Conservation (phyloP, 2,329 filamentous ascomycete species). For the Cryphonectria carpinicola region DNA sequence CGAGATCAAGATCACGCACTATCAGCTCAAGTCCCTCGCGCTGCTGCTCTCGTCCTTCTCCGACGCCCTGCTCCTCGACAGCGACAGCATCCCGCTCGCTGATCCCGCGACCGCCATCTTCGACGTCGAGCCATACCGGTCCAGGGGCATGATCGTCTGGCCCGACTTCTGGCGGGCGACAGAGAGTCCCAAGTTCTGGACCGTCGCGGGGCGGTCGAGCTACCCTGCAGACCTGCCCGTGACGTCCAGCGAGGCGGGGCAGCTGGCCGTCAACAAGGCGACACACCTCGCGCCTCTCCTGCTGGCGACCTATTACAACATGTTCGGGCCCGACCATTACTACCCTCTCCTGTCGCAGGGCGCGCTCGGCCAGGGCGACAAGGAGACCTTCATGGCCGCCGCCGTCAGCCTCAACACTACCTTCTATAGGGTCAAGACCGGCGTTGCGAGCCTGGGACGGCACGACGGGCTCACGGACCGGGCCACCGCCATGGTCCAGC, state of each 20-base stretch:
- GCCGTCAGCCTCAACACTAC: constrained; percentile 45
- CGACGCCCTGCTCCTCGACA: constrained; percentile 62
- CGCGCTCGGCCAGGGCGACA: constrained; percentile 49
- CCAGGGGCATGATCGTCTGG: constrained; percentile 59
- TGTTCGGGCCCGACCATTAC: constrained; percentile 55
- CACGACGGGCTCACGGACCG: constrained; percentile 35
- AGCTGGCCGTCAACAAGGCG: constrained; percentile 53
- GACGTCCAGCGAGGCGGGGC: constrained; percentile 46
- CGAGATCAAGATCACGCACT: constrained; percentile 34
- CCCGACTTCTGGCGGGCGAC: constrained; percentile 57
- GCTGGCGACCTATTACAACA: constrained; percentile 59
- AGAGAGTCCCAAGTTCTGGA: constrained; percentile 48
- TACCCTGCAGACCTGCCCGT: constrained; percentile 36
- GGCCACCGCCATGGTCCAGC: constrained; percentile 37
- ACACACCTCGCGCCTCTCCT: constrained; percentile 51
- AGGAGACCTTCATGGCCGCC: constrained; percentile 52
- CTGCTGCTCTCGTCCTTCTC: constrained; percentile 63
- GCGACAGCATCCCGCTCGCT: constrained; percentile 55
- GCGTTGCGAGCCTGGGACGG: constrained; percentile 39
- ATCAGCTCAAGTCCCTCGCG: constrained; percentile 60
- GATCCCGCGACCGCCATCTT: constrained; percentile 47
- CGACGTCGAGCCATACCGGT: constrained; percentile 53
- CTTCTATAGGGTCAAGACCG: constrained; percentile 45
- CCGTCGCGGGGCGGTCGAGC: constrained; percentile 42
- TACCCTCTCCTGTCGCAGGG: constrained; percentile 53